phyloP scores from a whole-genome alignment of 768 basidiomycete species.

The Naganishia friedmannii region DNA sequence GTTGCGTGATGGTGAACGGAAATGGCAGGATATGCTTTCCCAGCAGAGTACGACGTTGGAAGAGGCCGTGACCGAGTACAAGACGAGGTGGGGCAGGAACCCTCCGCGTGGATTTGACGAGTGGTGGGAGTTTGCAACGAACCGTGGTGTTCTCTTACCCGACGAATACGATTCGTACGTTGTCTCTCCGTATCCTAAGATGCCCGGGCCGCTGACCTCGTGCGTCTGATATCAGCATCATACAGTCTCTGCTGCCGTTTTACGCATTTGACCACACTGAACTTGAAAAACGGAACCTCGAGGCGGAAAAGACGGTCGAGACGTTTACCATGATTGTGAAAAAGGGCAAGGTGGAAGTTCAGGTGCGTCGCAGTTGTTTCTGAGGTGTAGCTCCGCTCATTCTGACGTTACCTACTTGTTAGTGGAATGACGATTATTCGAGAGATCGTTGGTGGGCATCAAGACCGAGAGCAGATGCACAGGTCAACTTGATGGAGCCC shows the following conservation, averaged over 20 bases:
- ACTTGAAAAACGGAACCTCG: conserved; percentile 44
- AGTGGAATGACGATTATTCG: conserved; percentile 53
- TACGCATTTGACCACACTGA: conserved; percentile 48
- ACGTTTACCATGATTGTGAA: conserved; percentile 52
- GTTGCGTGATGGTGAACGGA: conserved; percentile 76
- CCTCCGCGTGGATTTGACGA: conserved; percentile 88
- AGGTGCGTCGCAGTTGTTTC: conserved; percentile 22
- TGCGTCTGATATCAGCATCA: conserved; percentile 40
- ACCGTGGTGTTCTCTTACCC: conserved; percentile 46
- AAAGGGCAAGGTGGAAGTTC: conserved; percentile 51
- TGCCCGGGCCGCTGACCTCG: not conserved
- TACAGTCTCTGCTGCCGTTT: conserved; percentile 50
- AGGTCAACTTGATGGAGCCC: conserved; percentile 53
- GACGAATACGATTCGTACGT: conserved; percentile 52
- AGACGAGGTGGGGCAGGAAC: conserved; percentile 66
- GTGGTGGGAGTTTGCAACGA: conserved; percentile 59
- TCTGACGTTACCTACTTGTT: not conserved
- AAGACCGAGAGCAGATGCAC: conserved; percentile 50
- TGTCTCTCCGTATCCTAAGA: not conserved
- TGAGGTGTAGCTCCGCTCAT: not conserved
- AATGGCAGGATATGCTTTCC: conserved; percentile 64
- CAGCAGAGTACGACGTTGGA: conserved; percentile 75
- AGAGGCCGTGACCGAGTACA: conserved; percentile 79
- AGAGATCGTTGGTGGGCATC: conserved; percentile 52
- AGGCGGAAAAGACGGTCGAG: conserved; percentile 49